Base-by-base conservation (phyloP, 2,329 filamentous ascomycete genomes). In the Ophiostoma tasmaniense region DNA sequence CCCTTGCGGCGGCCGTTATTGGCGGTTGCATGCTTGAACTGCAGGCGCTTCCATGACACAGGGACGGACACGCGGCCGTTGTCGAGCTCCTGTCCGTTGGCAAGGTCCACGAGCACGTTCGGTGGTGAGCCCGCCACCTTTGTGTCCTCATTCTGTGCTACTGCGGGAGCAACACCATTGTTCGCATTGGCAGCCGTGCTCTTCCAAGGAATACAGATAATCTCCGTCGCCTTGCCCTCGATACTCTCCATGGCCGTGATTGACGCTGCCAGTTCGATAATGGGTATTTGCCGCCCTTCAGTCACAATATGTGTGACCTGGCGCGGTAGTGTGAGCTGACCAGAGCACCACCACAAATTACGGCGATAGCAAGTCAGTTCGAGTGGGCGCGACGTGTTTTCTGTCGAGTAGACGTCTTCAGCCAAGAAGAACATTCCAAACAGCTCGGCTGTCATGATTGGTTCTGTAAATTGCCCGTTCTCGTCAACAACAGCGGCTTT, bases 191-290 rank as follows among this genome's bases (percentile, higher is more conserved):
- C 74, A 80, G 88, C 75, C 81, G 89, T 75, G 85, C 82, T 96
- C 81, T 97, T 97, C 93, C 94, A 97, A 0, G 94, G 94, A 65
- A 98, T 95, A 0, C 90, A 95, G 70, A 98, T 97, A 71, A 98
- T 96, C 79, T 97, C 96, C 6, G 96, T 94, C 0, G 87, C 75
- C 75, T 96, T 96, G 66, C 92, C 91, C 76, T 98, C 94, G 66
- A 97, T 96, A 5, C 92, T 96, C 78, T 98, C 94, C 3, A 90
- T 87, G 1, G 92, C 93, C 0, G 90, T 90, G 67, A 98, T 92
- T 45, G 90, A 89, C 28, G 95, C 88, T 71, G 92, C 90, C 71
- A 96, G 79, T 71, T 96, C 87, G 62, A 90, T 87, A 3, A 95
- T 86, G 55, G 92, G 89, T 28, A 91, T 85, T 67, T 91, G 89